phyloP scores from a whole-genome alignment of 2,329 filamentous ascomycete genomes.

The Aspergillus vadensis region DNA sequence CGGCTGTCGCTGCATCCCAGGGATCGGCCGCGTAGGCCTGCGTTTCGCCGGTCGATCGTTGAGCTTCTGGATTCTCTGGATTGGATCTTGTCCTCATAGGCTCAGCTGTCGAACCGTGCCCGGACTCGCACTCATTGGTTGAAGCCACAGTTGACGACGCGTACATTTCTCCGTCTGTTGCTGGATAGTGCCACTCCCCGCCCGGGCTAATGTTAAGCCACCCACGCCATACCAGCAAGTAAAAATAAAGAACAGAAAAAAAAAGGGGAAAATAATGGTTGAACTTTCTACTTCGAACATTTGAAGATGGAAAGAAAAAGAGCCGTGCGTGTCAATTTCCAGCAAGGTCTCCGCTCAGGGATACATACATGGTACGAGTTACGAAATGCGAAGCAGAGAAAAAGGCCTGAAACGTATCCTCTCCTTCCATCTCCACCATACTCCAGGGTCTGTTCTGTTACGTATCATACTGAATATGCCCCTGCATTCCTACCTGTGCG shows the following conservation, averaged over 20 bases:
- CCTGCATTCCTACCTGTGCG: neutral
- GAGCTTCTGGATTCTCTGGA: slow-evolving; percentile 11
- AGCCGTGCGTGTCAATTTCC: neutral
- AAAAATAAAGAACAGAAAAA: neutral
- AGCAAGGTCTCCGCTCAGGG: neutral
- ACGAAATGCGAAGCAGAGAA: neutral
- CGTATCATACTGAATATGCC: neutral
- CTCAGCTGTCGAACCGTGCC: slow-evolving; percentile 7
- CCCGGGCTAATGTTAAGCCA: neutral
- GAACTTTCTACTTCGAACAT: neutral
- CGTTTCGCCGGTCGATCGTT: slow-evolving; percentile 23
- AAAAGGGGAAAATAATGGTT: neutral
- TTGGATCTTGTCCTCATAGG: slow-evolving; percentile 11
- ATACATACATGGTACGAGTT: too few relatives aligned
- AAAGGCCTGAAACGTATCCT: neutral
- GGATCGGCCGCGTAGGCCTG: slow-evolving; percentile 24
- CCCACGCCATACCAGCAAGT: neutral
- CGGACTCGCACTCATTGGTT: slow-evolving; percentile 4
- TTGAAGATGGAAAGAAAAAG: neutral
- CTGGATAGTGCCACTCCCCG: neutral
- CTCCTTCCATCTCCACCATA: neutral
- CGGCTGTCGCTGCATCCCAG: slow-evolving; percentile 11
- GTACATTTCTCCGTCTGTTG: slow-evolving; percentile 10
- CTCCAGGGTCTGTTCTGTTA: neutral
- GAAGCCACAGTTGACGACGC: slow-evolving; percentile 2